These are phyloP conservation scores for Solanum appendiculatum DNA, from an alignment of 257 asterid species.

Conservation along the genomic window DNA sequence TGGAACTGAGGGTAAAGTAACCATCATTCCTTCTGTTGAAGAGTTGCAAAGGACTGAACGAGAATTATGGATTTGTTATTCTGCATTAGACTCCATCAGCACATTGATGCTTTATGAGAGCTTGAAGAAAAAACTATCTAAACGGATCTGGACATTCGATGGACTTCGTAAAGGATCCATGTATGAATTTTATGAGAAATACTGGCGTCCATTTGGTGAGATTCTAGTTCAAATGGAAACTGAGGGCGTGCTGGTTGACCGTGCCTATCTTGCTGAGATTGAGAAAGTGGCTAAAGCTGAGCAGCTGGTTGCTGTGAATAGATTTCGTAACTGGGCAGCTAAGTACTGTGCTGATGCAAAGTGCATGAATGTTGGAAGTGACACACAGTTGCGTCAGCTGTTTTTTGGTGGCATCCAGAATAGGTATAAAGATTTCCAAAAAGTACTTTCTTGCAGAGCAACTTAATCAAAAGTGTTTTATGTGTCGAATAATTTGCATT, in stretches of 20 bases:
- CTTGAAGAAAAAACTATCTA: conserved; percentile 56
- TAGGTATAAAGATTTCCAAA: conserved; percentile 31
- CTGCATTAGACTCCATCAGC: conserved; percentile 89
- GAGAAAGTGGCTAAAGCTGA: conserved; percentile 83
- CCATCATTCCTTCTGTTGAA: conserved; percentile 70
- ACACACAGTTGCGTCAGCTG: conserved; percentile 77
- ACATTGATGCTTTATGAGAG: conserved; percentile 82
- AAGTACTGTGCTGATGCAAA: conserved; percentile 75
- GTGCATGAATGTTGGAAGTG: conserved; percentile 95
- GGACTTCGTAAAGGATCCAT: conserved; percentile 65
- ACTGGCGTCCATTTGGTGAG: conserved; percentile 93
- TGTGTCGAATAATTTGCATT: background rate
- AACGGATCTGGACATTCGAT: conserved; percentile 57
- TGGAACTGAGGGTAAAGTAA: conserved; percentile 81
- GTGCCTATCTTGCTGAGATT: conserved; percentile 78
- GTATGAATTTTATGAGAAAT: conserved; percentile 59
- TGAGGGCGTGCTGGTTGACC: conserved; percentile 92
- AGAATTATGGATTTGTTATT: conserved; percentile 76
- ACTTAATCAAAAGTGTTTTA: background rate
- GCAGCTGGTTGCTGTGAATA: conserved; percentile 74
- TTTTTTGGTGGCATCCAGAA: conserved; percentile 89
- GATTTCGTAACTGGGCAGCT: conserved; percentile 92
- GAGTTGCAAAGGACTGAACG: conserved; percentile 76
- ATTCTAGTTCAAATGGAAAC: conserved; percentile 86
- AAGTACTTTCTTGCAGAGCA: background rate